Conservation (phyloP, 2,329 filamentous ascomycete species). For the Colletotrichum spaethianum region DNA sequence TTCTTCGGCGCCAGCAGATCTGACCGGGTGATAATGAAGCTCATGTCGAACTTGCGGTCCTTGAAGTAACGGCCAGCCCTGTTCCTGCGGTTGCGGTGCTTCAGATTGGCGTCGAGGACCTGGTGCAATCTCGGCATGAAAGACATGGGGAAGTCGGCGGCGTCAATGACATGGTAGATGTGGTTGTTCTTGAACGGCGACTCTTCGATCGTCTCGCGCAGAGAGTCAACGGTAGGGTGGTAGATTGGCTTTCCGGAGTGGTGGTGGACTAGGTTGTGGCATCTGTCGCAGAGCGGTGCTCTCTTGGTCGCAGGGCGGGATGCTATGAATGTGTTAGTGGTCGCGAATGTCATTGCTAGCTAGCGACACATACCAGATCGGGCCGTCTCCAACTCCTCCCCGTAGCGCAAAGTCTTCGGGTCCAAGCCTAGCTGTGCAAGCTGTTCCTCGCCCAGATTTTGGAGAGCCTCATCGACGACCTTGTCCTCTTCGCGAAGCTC, state of each 20-base stretch:
- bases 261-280: conserved; percentile 86
- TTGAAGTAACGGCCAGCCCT: conserved; percentile 75
- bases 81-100: conserved; percentile 85
- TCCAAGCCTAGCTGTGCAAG: conserved; percentile 64
- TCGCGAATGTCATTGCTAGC: not conserved
- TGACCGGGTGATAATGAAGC: conserved; percentile 90
- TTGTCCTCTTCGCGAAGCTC: conserved; percentile 55
- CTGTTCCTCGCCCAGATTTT: conserved; percentile 56
- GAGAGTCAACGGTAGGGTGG: conserved; percentile 85
- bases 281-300: conserved; percentile 85
- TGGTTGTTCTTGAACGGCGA: conserved; percentile 93
- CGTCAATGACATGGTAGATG: conserved; percentile 95
- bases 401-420: conserved; percentile 54
- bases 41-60: conserved; percentile 82
- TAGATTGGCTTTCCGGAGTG: conserved; percentile 78
- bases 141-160: conserved; percentile 97
- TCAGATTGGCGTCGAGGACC: conserved; percentile 80
- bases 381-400: conserved; percentile 45
- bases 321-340: conserved; percentile 17
- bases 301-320: conserved; percentile 19
- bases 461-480: conserved; percentile 63
- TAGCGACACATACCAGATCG: conserved; percentile 14
- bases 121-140: conserved; percentile 83
- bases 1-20: conserved; percentile 90
- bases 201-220: conserved; percentile 87